Evolutionary conservation across 306 rosid species (phyloP), one percentile per base, ranked within the genome.

Genomic region (Trifolium dubium): DNA sequence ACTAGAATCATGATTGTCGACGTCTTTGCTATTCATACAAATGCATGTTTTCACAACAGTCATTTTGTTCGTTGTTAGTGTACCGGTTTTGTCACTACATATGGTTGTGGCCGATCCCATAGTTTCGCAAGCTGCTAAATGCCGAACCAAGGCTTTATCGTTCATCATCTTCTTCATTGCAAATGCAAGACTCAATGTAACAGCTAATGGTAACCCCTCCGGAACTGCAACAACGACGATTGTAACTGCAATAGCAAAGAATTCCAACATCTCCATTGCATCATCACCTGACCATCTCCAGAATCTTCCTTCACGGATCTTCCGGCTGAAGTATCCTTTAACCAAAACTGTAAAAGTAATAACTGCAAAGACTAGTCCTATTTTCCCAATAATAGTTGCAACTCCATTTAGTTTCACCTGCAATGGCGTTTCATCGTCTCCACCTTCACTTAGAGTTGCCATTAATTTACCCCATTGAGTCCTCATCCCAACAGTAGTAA

Each of bases 121-220:
- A 0, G 97, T 94, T 80, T 94, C 99, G 51, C 96, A 94, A 46
- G 99, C 97, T 6, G 99, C 99, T 34, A 94, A 87, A 74, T 94
- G 86, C 28, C 99, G 87, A 10, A 94, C 99, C 23, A 94, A 89
- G 5, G 99, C 99, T 67, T 88, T 94, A 31, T 94, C 97, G 65
- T 94, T 92, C 99, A 94, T 94, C 99, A 94, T 94, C 66, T 92
- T 89, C 79, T 94, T 89, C 97, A 94, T 94, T 56, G 99, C 97
- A 69, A 94, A 94, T 11, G 97, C 99, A 82, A 94, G 99, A 18
- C 99, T 94, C 71, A 94, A 74, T 47, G 96, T 94, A 70, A 94
- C 97, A 37, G 99, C 96, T 74, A 94, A 75, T 13, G 99, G 99
- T 43, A 94, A 64, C 74, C 99, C 97, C 46, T 94, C 99, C 0